Percentiles rank a stretch among this genome's conserved stretches.
Conservation (phyloP, 176 grass and related monocot species). For the Oryza glaberrima region DNA sequence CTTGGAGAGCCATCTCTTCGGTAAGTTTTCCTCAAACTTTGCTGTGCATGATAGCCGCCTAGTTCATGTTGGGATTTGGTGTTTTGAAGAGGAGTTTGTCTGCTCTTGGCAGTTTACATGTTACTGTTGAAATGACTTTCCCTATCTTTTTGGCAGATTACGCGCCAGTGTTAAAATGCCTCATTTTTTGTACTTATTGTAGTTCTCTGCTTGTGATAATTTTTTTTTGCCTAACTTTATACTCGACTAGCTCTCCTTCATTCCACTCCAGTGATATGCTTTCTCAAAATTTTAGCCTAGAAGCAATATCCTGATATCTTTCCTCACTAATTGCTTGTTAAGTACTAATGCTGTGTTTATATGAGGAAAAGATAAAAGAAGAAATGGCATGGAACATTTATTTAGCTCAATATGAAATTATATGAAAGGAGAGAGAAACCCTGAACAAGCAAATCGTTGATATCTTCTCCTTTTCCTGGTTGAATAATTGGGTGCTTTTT, state of each 20-base stretch:
- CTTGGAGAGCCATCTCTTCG: conserved; percentile 86
- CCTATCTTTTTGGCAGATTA: not conserved
- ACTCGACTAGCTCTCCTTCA: not conserved
- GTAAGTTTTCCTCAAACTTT: conserved; percentile 42
- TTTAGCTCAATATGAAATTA: not conserved
- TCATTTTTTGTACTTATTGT: not conserved
- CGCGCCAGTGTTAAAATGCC: not conserved
- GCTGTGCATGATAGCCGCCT: not conserved
- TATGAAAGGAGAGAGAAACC: not conserved
- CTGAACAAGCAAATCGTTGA: not conserved
- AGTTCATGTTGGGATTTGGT: not conserved
- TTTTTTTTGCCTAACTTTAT: not conserved
- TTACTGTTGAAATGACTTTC: not conserved
- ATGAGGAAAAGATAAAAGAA: not conserved
- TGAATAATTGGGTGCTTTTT: not conserved
- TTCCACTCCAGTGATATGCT: not conserved
- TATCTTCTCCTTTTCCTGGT: not conserved
- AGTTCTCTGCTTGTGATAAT: not conserved
- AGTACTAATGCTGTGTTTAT: not conserved
- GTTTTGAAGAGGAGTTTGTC: not conserved
- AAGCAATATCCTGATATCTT: not conserved
- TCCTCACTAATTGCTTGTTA: not conserved
- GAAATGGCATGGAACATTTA: not conserved
- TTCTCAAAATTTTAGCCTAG: not conserved
- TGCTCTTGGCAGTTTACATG: not conserved